Evolutionary conservation across 352 stramenopile species (phyloP).

Genomic region (Pythium sp.): DNA sequence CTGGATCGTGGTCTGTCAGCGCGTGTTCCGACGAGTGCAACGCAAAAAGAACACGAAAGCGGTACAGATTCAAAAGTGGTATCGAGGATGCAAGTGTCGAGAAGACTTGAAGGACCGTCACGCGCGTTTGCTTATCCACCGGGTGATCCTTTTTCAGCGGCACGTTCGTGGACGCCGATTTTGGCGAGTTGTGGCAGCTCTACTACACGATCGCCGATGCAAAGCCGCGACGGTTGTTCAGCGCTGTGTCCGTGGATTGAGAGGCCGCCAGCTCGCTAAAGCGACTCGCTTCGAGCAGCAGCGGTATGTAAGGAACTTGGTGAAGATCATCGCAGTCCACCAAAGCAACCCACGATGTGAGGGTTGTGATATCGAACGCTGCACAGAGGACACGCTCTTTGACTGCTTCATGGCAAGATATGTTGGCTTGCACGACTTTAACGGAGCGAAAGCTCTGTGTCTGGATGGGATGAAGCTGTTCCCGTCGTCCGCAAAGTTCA

Average conservation of each 20-base stretch:
- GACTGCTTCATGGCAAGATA: conserved; percentile 49
- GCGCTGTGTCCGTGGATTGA: conserved; percentile 35
- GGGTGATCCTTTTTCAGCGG: conserved; percentile 40
- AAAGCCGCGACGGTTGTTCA: conserved; percentile 34
- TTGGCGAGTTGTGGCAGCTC: conserved; percentile 38
- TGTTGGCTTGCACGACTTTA: conserved; percentile 46
- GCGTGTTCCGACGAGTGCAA: conserved; percentile 22
- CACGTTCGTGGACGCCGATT: conserved; percentile 39
- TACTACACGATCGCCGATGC: conserved; percentile 29
- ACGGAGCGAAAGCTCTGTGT: conserved; percentile 30
- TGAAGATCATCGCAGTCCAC: conserved; percentile 23
- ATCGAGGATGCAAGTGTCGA: conserved; percentile 30
- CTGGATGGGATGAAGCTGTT: conserved; percentile 39
- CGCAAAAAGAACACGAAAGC: conserved; percentile 24
- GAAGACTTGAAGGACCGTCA: conserved; percentile 24
- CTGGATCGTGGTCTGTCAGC: conserved; percentile 22
- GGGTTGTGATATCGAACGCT: conserved; percentile 25
- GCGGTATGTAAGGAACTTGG: conserved; percentile 30
- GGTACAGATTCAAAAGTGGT: conserved; percentile 43
- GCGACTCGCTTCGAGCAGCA: conserved; percentile 38
- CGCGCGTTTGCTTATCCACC: conserved; percentile 28
- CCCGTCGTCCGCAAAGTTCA: conserved; percentile 33
- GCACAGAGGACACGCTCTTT: conserved; percentile 41
- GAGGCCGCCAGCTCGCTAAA: conserved; percentile 25
- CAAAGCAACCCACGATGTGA: conserved; percentile 23